Evolutionary conservation across 805 yeast genomes (phyloP), one percentile per base, ranked within the genome.

Genomic region (Osmozyma mogii): DNA sequence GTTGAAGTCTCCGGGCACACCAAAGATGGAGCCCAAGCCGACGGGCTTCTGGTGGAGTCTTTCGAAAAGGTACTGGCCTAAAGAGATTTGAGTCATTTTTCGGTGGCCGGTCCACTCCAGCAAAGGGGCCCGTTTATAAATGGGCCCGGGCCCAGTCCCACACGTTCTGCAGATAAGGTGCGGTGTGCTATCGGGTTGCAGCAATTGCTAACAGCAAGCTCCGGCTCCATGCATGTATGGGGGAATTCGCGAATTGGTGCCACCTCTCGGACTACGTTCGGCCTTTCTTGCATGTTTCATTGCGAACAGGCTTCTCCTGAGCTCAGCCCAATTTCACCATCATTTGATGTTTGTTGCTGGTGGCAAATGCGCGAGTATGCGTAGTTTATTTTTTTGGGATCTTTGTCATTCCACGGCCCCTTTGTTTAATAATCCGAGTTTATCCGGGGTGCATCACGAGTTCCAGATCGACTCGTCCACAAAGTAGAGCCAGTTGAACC

Each of bases 401-500:
- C 21, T 18, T 18, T 10, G 8, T 8, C 10, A 8, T 18, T 18
- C 21, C 8, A 18, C 10, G 9, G 9, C 10, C 21, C 21, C 8
- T 10, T 10, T 8, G 21, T 8, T 8, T 18, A n/a, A n/a, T n/a
- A n/a, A n/a, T n/a, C n/a, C n/a, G n/a, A n/a, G n/a, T n/a, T n/a
- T n/a, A n/a, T n/a, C n/a, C n/a, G n/a, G n/a, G n/a, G n/a, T n/a
- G n/a, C n/a, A n/a, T n/a, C n/a, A n/a, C n/a, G n/a, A n/a, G 15
- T 30, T 59, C 85, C 87, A 79, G 3, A 81, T 61, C 5, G 72
- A 65, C 44, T 85, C 95, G 49, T 82, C 88, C 32, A 84, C 75
- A 52, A 85, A 84, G 49, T 84, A 88, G 31, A 83, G 58, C 95
- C 95, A 88, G 36, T 83, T 76, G 41, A 87, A 71, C 6, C 94